Conservation (phyloP, 2,329 filamentous ascomycete genomes). For the Xylariales sp. region DNA sequence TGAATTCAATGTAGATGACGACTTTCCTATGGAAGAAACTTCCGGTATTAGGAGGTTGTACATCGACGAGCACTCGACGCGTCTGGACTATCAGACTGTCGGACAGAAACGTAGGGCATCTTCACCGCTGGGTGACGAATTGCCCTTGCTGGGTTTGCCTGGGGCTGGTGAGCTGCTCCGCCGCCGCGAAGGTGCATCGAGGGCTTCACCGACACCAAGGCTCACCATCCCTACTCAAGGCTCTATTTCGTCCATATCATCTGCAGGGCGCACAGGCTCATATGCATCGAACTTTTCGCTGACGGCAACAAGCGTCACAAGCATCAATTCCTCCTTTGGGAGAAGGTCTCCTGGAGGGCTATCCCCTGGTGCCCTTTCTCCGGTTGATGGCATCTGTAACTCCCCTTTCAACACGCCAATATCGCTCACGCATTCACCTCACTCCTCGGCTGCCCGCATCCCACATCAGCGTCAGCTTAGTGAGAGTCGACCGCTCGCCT, state of each 20-base stretch:
- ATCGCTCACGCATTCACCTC: constrained; percentile 45
- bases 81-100: constrained; percentile 32
- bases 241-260: constrained; percentile 40
- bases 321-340: constrained; percentile 39
- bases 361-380: constrained; percentile 39
- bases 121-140: constrained; percentile 47
- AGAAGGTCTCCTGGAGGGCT: constrained; percentile 45
- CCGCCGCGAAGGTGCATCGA: constrained; percentile 42
- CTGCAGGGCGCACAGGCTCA: constrained; percentile 41
- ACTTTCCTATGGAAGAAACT: constrained; percentile 42
- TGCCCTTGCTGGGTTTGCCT: constrained; percentile 31
- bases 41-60: constrained; percentile 35
- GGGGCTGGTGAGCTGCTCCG: constrained; percentile 40
- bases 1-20: constrained; percentile 47
- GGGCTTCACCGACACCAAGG: constrained; percentile 49
- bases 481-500: constrained; percentile 35
- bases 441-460: constrained; percentile 37
- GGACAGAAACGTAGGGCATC: constrained; percentile 54
- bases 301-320: constrained; percentile 37
- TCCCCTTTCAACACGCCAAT: constrained; percentile 47
- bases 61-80: constrained; percentile 38
- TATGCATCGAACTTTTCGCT: constrained; percentile 43
- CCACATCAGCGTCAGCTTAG: constrained; percentile 44
- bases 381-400: constrained; percentile 33
- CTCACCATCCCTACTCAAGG: constrained; percentile 43